Evolutionary conservation across 2,329 filamentous ascomycete species (phyloP).

Genomic region (Pleoardoris graminearum): DNA sequence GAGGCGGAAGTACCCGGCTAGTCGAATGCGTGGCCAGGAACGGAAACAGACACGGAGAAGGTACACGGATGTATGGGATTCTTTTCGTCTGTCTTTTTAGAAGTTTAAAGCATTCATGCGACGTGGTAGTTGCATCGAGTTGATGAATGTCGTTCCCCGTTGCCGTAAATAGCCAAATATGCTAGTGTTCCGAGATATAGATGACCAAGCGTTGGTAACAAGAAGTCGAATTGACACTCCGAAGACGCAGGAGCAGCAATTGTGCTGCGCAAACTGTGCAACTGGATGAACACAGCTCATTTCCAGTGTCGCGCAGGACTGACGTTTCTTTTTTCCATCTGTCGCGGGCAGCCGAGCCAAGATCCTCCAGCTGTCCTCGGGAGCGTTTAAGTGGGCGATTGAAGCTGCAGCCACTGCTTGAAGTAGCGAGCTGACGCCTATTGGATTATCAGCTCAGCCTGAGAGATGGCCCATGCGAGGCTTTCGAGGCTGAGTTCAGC

Average conservation of each 20-base stretch:
- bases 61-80: slow-evolving; percentile 15
- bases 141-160: background rate
- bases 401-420: slow-evolving; percentile 6
- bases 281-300: background rate
- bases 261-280: slow-evolving; percentile 11
- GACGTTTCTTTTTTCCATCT: slow-evolving; percentile 34
- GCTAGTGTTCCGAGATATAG: slow-evolving; percentile 24
- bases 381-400: slow-evolving; percentile 23
- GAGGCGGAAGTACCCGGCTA: slow-evolving; percentile 35
- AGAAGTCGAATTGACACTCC: background rate
- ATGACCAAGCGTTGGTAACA: slow-evolving; percentile 24
- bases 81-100: slow-evolving; percentile 14
- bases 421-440: slow-evolving; percentile 3
- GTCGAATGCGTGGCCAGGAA: slow-evolving; percentile 34
- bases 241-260: background rate
- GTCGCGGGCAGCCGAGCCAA: slow-evolving; percentile 12
- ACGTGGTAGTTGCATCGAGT: slow-evolving; percentile 9
- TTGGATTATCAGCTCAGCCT: background rate
- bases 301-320: slow-evolving; percentile 20
- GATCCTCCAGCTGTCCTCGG: slow-evolving; percentile 10
- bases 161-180: slow-evolving; percentile 14
- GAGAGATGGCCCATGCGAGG: slow-evolving; percentile 42
- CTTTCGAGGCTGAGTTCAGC: slow-evolving; percentile 41
- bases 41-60: slow-evolving; percentile 16
- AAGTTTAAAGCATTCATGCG: slow-evolving; percentile 11